Evolutionary conservation across 345 rosid species (phyloP).

Genomic region (Eucalyptus victrix): DNA sequence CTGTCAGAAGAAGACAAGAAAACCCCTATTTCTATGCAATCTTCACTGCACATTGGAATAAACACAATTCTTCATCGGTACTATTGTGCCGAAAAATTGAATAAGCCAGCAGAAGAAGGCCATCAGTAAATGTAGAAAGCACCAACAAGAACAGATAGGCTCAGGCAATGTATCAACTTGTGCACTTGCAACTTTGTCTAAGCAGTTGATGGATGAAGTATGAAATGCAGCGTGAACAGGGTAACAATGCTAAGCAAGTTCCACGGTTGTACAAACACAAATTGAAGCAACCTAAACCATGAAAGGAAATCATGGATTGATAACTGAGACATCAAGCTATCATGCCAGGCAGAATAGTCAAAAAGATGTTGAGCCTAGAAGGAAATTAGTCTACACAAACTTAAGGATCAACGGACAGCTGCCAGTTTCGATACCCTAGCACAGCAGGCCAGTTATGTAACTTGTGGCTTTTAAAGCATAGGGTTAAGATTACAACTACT

Average conservation of each 20-base stretch:
- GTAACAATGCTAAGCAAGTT: neutral
- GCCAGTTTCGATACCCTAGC: neutral
- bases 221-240: neutral
- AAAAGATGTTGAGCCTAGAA: neutral
- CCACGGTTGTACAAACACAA: neutral
- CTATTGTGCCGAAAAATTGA: neutral
- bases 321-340: neutral
- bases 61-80: neutral
- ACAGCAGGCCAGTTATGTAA: neutral
- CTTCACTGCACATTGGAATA: neutral
- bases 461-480: neutral
- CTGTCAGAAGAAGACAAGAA: neutral
- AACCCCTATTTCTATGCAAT: neutral
- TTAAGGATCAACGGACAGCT: neutral
- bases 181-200: neutral
- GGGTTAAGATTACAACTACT: neutral
- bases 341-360: neutral
- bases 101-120: neutral
- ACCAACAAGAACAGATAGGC: neutral
- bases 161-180: neutral
- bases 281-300: neutral
- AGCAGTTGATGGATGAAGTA: neutral
- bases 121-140: neutral
- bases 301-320: neutral
- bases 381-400: neutral